Conservation (phyloP, 768 basidiomycete species). For the Postia placenta region DNA sequence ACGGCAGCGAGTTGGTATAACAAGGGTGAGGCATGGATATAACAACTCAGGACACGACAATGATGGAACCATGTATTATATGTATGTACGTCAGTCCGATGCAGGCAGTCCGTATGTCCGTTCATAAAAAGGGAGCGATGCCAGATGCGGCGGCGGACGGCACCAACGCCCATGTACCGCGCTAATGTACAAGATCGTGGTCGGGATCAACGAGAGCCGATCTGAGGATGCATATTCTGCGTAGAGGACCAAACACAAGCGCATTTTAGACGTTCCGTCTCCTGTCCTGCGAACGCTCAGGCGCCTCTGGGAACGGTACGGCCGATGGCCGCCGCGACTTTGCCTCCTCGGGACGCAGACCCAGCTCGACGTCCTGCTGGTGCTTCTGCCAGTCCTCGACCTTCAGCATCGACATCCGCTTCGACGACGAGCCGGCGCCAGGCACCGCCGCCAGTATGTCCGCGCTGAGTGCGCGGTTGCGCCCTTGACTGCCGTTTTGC, state of each 20-base stretch:
- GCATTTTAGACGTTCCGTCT: conserved; percentile 26
- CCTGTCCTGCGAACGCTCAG: conserved; percentile 20
- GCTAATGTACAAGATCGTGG: neutral
- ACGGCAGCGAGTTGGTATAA: neutral
- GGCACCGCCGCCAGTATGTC: conserved; percentile 46
- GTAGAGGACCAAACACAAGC: too few species aligned
- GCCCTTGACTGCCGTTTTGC: conserved; percentile 7
- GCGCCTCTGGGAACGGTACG: conserved; percentile 55
- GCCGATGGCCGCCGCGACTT: conserved; percentile 32
- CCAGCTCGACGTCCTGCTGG: conserved; percentile 38
- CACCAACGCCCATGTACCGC: neutral
- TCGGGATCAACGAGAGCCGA: neutral
- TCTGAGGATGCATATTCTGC: neutral
- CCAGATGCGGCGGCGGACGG: neutral
- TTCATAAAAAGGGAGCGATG: neutral
- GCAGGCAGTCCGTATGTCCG: neutral
- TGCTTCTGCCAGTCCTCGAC: conserved; percentile 83
- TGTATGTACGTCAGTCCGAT: neutral
- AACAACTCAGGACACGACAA: neutral
- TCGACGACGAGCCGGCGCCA: conserved; percentile 37
- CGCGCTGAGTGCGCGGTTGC: conserved; percentile 57
- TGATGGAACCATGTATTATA: neutral
- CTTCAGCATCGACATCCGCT: conserved; percentile 68
- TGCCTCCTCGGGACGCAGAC: conserved; percentile 19
- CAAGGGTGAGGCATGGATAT: neutral